These are phyloP conservation scores for Ogataea dorogensis DNA, from an alignment of 805 yeast genomes.

Conservation along the genomic window DNA sequence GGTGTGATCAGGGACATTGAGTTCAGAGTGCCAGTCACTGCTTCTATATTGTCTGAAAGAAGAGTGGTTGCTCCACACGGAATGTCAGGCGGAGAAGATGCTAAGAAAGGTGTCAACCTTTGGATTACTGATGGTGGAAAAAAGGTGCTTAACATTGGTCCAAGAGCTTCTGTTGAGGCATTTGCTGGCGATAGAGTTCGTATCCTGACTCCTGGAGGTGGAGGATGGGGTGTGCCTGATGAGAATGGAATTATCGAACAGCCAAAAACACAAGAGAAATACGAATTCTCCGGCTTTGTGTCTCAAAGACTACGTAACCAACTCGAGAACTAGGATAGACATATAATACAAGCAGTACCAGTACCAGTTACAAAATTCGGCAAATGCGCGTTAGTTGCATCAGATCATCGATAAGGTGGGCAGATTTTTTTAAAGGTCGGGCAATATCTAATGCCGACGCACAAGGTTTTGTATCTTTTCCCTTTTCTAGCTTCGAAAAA, in stretches of 20 bases:
- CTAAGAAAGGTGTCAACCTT: constrained; percentile 42
- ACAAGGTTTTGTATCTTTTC: background rate
- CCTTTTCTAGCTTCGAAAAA: background rate
- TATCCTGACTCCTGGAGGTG: constrained; percentile 82
- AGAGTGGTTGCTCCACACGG: constrained; percentile 55
- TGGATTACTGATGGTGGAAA: constrained; percentile 25
- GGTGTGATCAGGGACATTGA: constrained; percentile 48
- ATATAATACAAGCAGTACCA: too few relatives aligned
- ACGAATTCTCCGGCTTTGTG: constrained; percentile 32
- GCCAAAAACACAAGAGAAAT: constrained; percentile 7
- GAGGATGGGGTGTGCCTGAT: constrained; percentile 59
- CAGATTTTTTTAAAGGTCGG: too few relatives aligned
- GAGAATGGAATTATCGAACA: constrained; percentile 15
- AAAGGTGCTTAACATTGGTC: constrained; percentile 56
- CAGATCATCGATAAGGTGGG: too few relatives aligned
- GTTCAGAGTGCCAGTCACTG: constrained; percentile 41
- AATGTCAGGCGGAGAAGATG: constrained; percentile 50
- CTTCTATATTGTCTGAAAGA: constrained; percentile 49
- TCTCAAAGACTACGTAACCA: constrained; percentile 29
- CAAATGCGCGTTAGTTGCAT: background rate
- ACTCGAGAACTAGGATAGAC: constrained; percentile 15
- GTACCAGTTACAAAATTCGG: too few relatives aligned
- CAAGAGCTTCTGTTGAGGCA: constrained; percentile 61
- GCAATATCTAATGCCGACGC: too few relatives aligned
- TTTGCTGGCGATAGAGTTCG: constrained; percentile 62